A percentile compares a stretch with the other conserved stretches of the same genome.
These are phyloP conservation scores for Aspergillus coremiiformis DNA, from an alignment of 495 filamentous ascomycete species.

Conservation along the genomic window DNA sequence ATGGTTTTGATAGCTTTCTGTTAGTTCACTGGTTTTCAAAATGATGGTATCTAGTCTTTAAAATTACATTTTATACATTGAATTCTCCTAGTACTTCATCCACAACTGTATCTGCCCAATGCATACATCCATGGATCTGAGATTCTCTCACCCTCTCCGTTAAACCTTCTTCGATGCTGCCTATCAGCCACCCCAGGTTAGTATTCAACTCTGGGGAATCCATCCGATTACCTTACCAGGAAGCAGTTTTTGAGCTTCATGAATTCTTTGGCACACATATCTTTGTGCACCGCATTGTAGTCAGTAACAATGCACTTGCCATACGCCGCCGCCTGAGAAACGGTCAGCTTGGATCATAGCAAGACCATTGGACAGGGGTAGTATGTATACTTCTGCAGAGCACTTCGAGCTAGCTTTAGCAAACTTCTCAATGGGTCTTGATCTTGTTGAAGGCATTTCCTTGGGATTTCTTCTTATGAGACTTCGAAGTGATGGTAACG, in stretches of 20 bases:
- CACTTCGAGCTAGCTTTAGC: slow-evolving; percentile 78
- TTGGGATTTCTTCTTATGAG: neutral
- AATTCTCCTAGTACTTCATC: no score
- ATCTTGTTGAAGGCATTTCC: slow-evolving; percentile 16
- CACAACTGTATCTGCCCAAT: no score
- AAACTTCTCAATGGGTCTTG: slow-evolving; percentile 80
- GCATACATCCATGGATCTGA: neutral
- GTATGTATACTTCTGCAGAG: slow-evolving; percentile 64
- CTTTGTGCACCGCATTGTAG: slow-evolving; percentile 84
- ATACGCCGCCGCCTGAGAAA: slow-evolving; percentile 65
- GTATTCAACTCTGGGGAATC: neutral
- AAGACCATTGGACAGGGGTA: neutral
- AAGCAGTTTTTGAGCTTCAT: slow-evolving; percentile 82
- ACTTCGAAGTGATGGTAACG: neutral
- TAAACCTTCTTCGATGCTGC: slow-evolving; percentile 37
- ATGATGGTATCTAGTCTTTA: neutral
- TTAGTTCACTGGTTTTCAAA: neutral
- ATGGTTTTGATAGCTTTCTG: neutral
- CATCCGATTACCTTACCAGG: slow-evolving; percentile 48
- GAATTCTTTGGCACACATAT: slow-evolving; percentile 85
- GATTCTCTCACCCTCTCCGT: neutral
- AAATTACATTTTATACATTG: neutral
- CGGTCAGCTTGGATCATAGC: slow-evolving; percentile 4
- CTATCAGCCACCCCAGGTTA: slow-evolving; percentile 16
- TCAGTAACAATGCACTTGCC: slow-evolving; percentile 89